These are phyloP conservation scores for Nemania diffusa DNA, from an alignment of 2,329 filamentous ascomycete genomes.

Conservation along the genomic window DNA sequence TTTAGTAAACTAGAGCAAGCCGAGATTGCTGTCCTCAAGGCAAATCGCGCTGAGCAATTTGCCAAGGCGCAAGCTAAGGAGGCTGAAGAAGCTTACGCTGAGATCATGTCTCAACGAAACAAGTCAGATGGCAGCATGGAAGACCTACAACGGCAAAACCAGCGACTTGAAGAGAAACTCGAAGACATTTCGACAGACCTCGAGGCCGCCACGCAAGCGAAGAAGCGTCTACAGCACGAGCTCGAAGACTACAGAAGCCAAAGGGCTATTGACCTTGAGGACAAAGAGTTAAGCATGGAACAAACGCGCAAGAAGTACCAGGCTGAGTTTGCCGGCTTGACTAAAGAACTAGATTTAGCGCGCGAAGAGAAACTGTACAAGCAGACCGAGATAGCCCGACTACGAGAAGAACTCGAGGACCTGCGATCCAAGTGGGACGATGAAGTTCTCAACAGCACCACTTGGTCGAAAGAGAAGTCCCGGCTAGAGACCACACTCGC, in stretches of 20 bases:
- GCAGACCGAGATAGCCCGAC: constrained; percentile 85
- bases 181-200: constrained; percentile 93
- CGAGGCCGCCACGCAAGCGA: constrained; percentile 84
- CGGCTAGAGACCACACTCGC: constrained; percentile 89
- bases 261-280: constrained; percentile 94
- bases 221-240: constrained; percentile 95
- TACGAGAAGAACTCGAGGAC: constrained; percentile 96
- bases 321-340: constrained; percentile 86
- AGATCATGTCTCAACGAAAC: constrained; percentile 90
- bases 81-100: constrained; percentile 88
- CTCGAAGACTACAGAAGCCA: constrained; percentile 97
- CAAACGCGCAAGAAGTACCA: constrained; percentile 99
- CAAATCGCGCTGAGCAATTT: constrained; percentile 90
- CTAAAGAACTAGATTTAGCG: constrained; percentile 91
- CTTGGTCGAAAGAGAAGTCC: constrained; percentile 98
- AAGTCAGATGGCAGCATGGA: constrained; percentile 89
- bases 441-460: constrained; percentile 95
- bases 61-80: constrained; percentile 90
- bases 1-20: constrained; percentile 97
- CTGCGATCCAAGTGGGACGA: constrained; percentile 97
- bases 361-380: constrained; percentile 87
- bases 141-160: constrained; percentile 88
- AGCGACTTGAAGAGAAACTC: constrained; percentile 88
- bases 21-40: constrained; percentile 94
- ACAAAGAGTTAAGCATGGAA: constrained; percentile 95